Conservation (phyloP, 2,329 filamentous ascomycete species). For the Ascochyta clinopodiicola region DNA sequence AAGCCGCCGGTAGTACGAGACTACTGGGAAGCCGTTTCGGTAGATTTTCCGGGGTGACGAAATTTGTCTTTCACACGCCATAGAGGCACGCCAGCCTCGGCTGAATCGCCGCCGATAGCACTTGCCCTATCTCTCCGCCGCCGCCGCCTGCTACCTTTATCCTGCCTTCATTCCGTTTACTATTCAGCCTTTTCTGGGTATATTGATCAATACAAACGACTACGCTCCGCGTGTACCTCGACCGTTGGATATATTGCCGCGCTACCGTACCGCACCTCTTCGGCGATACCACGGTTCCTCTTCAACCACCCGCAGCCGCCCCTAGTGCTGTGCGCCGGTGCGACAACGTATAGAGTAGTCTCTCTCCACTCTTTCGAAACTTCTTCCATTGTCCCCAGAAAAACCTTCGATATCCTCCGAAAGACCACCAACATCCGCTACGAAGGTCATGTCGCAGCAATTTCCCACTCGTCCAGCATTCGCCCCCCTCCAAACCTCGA, state of each 20-base stretch:
- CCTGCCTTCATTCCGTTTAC: constrained; percentile 1
- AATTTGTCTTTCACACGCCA: constrained; percentile 17
- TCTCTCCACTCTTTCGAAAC: constrained; percentile 16
- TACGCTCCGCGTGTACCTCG: not conserved
- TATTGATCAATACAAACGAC: constrained; percentile 1
- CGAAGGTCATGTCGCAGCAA: constrained; percentile 28
- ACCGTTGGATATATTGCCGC: constrained; percentile 2
- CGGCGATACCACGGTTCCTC: constrained; percentile 14
- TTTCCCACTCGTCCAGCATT: constrained; percentile 41
- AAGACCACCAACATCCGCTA: constrained; percentile 20
- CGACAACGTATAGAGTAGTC: constrained; percentile 9
- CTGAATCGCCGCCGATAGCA: constrained; percentile 11
- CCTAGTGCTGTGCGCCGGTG: constrained; percentile 4
- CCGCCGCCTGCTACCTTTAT: constrained; percentile 10
- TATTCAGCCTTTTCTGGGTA: constrained; percentile 16
- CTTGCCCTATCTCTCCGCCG: constrained; percentile 2
- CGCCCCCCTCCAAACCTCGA: constrained; percentile 45
- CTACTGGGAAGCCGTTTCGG: constrained; percentile 23
- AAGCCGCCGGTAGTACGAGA: constrained; percentile 10
- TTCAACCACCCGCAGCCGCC: constrained; percentile 11
- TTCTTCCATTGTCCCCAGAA: constrained; percentile 14
- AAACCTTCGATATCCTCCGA: constrained; percentile 5
- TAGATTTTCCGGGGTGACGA: constrained; percentile 27
- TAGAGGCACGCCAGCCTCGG: constrained; percentile 26
- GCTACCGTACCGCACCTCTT: constrained; percentile 2